These are phyloP conservation scores for Coemansia sp. DNA, from an alignment of 192 early-diverging fungal species.

Conservation along the genomic window DNA sequence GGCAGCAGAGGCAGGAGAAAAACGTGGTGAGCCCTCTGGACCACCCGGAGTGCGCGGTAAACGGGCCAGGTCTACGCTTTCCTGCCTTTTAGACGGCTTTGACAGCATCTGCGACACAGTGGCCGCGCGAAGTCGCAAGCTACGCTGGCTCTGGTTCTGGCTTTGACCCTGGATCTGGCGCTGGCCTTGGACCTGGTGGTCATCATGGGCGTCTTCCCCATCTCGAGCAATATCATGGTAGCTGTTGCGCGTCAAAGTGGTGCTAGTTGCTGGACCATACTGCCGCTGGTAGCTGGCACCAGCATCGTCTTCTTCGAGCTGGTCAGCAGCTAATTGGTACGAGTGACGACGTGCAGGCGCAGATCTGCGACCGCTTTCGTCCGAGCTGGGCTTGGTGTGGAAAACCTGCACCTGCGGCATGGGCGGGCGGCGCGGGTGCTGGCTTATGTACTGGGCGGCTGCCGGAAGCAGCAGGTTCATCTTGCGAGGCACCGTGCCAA, in stretches of 20 bases:
- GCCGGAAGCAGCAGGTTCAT: slow-evolving; percentile 52
- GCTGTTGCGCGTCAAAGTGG: background rate
- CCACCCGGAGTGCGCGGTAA: background rate
- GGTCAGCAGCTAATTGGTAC: slow-evolving; percentile 31
- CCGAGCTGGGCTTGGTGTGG: slow-evolving; percentile 26
- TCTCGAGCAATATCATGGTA: slow-evolving; percentile 6
- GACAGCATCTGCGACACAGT: slow-evolving; percentile 37
- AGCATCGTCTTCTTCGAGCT: background rate
- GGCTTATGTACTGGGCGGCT: slow-evolving; percentile 51
- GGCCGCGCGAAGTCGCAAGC: slow-evolving; percentile 37
- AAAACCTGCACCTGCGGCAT: slow-evolving; percentile 43
- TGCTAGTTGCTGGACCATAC: background rate
- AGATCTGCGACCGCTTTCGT: slow-evolving; percentile 16
- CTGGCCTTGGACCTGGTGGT: background rate
- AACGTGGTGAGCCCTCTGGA: background rate
- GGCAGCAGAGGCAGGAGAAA: background rate
- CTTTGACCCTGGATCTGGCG: no score
- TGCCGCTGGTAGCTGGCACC: background rate
- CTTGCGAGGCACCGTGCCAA: slow-evolving; percentile 50
- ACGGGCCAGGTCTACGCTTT: background rate
- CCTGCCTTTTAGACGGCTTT: background rate
- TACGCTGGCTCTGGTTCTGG: slow-evolving; percentile 12
- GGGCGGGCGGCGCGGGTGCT: slow-evolving; percentile 34
- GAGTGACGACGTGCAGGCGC: slow-evolving; percentile 49
- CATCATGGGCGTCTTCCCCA: background rate